A percentile compares a stretch with the other conserved stretches of the same genome.
Conservation (phyloP, 495 filamentous ascomycete species). For the Penicillium bovifimosum region DNA sequence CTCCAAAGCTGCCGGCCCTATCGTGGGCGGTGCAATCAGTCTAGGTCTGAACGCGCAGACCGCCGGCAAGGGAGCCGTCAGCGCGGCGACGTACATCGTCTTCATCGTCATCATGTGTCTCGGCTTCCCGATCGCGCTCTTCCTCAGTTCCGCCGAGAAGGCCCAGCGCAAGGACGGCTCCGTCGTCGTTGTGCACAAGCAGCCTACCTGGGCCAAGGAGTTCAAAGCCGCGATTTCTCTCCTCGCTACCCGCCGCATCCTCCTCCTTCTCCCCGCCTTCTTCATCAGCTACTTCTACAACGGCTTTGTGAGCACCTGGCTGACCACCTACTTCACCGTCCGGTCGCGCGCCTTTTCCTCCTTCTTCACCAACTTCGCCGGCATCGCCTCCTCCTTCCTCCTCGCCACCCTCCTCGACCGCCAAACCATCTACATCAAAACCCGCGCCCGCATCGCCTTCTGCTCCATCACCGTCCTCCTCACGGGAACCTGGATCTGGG, state of each 20-base stretch:
- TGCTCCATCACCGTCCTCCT: constrained; percentile 21
- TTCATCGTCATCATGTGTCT: constrained; percentile 36
- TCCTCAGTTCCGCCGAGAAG: constrained; percentile 29
- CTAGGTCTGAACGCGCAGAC: constrained; percentile 28
- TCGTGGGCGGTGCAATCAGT: constrained; percentile 30
- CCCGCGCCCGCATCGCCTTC: constrained; percentile 26
- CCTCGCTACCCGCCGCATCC: constrained; percentile 24
- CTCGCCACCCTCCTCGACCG: constrained; percentile 28
- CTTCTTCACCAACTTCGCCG: constrained; percentile 34
- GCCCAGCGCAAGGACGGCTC: constrained; percentile 29
- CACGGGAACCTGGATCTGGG: constrained; percentile 32
- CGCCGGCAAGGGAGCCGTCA: constrained; percentile 20
- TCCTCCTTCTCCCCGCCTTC: constrained; percentile 27
- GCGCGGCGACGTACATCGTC: constrained; percentile 27
- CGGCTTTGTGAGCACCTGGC: constrained; percentile 29
- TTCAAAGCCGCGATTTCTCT: constrained; percentile 27
- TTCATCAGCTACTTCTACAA: constrained; percentile 39
- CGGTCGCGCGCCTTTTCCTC: constrained; percentile 31
- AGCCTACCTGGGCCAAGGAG: constrained; percentile 23
- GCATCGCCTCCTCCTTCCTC: constrained; percentile 29
- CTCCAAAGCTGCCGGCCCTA: constrained; percentile 29
- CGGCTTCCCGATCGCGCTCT: constrained; percentile 25
- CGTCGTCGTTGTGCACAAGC: constrained; percentile 26
- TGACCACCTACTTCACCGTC: constrained; percentile 32
- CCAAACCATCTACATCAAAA: constrained; percentile 32